Evolutionary conservation across 257 asterid genomes (phyloP).

Genomic region (Petrea volubilis): DNA sequence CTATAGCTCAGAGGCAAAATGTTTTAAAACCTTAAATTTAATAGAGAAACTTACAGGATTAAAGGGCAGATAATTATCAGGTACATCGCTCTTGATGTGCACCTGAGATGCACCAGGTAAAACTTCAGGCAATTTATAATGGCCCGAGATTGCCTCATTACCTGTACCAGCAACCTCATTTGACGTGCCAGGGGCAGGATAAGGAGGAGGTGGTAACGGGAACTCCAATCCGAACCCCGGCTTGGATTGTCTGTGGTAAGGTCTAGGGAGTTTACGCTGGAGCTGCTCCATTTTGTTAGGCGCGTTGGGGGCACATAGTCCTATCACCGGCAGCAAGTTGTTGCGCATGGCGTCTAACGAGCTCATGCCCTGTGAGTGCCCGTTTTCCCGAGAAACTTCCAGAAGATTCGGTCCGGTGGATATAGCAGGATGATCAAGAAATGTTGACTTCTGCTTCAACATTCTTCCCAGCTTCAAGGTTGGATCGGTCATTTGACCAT

Average conservation of each 20-base stretch:
- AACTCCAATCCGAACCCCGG: conserved; percentile 47
- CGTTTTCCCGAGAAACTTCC: conserved; percentile 25
- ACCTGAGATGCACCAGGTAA: conserved; percentile 38
- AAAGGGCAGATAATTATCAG: conserved; percentile 44
- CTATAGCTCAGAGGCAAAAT: too few relatives aligned
- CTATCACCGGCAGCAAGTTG: conserved; percentile 51
- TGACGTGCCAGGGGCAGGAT: conserved; percentile 29
- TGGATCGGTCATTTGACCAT: conserved; percentile 36
- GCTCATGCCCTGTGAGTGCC: conserved; percentile 30
- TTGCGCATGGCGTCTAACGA: conserved; percentile 27
- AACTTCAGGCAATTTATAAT: conserved; percentile 39
- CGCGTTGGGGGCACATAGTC: conserved; percentile 65
- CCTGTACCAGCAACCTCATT: conserved; percentile 35
- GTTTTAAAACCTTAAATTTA: too few relatives aligned
- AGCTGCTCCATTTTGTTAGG: conserved; percentile 41
- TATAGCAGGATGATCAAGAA: conserved; percentile 37
- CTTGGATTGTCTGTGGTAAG: conserved; percentile 45
- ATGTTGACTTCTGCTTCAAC: conserved; percentile 44
- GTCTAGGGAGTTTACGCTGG: conserved; percentile 41
- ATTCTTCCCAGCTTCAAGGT: conserved; percentile 40
- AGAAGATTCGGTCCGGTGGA: conserved; percentile 38
- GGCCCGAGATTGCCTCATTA: conserved; percentile 30
- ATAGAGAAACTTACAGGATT: conserved; percentile 53
- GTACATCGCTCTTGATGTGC: conserved; percentile 38
- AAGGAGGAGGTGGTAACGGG: conserved; percentile 33